phyloP scores from a whole-genome alignment of 2,329 filamentous ascomycete genomes.

The Aspergillus ibericus region DNA sequence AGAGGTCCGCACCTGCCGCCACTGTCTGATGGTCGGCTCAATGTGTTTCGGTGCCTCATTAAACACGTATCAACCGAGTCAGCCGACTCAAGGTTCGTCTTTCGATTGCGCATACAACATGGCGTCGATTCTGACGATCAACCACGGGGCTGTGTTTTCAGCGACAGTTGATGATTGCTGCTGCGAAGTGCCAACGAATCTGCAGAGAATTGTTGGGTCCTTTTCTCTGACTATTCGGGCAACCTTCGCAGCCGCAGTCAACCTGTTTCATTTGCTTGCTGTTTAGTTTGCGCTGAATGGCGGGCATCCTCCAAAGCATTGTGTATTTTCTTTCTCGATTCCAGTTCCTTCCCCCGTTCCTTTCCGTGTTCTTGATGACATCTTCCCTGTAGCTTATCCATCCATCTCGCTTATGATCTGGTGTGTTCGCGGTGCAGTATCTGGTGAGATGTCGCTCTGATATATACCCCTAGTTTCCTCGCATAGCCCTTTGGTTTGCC shows the following conservation, averaged over 20 bases:
- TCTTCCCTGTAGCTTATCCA: slow-evolving; percentile 3
- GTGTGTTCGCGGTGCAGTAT: slow-evolving; percentile 17
- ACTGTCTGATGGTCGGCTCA: neutral
- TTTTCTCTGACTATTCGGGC: neutral
- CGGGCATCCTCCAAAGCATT: slow-evolving; percentile 4
- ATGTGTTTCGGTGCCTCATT: neutral
- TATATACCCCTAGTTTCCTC: slow-evolving; percentile 29
- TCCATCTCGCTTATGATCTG: slow-evolving; percentile 10
- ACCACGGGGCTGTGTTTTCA: neutral
- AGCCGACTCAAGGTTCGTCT: neutral
- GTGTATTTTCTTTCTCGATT: slow-evolving; percentile 1
- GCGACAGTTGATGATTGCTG: neutral
- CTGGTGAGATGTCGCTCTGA: slow-evolving; percentile 22
- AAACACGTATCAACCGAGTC: neutral
- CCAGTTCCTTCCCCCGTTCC: slow-evolving; percentile 1
- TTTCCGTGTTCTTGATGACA: slow-evolving; percentile 7
- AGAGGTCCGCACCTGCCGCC: neutral
- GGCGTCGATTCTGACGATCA: neutral
- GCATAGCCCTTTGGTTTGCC: slow-evolving; percentile 26
- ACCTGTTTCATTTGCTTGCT: neutral
- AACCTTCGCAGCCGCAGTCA: neutral
- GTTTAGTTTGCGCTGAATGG: neutral
- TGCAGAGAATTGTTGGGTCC: neutral
- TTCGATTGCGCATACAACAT: slow-evolving; percentile 2
- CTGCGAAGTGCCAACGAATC: neutral